Evolutionary conservation across 164 flowering plant genomes (phyloP).

Genomic region (Dillenia suffruticosa): DNA sequence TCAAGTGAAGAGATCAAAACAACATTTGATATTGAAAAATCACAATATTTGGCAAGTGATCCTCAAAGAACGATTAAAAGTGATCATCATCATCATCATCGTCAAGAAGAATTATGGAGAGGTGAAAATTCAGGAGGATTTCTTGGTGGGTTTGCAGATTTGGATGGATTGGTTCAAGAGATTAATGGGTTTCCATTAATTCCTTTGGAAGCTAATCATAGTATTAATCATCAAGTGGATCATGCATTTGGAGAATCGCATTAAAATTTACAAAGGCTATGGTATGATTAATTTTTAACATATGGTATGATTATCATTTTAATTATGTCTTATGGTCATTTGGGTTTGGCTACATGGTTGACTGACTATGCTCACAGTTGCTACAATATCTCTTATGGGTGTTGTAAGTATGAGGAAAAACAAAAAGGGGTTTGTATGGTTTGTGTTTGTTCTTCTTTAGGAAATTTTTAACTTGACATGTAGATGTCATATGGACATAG

Average conservation of each 20-base stretch:
- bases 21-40: not conserved
- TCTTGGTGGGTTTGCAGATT: constrained; percentile 20
- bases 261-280: not conserved
- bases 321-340: not conserved
- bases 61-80: constrained; percentile 5
- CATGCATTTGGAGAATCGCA: constrained; percentile 5
- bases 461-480: too few species aligned
- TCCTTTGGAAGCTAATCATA: constrained; percentile 4
- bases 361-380: not conserved
- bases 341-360: too few species aligned
- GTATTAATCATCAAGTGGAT: too few species aligned
- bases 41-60: not conserved
- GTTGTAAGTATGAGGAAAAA: not conserved
- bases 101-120: constrained; percentile 5
- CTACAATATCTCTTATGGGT: not conserved
- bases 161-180: constrained; percentile 21
- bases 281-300: not conserved
- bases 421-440: too few species aligned
- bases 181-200: constrained; percentile 8
- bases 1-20: not conserved
- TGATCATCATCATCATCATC: too few species aligned
- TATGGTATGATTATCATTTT: not conserved
- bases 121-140: constrained; percentile 6
- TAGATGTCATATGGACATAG: too few species aligned
- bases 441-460: too few species aligned